These are phyloP conservation scores for Rhexocercosporidium sp. DNA, from an alignment of 2,329 filamentous ascomycete species.

Conservation along the genomic window DNA sequence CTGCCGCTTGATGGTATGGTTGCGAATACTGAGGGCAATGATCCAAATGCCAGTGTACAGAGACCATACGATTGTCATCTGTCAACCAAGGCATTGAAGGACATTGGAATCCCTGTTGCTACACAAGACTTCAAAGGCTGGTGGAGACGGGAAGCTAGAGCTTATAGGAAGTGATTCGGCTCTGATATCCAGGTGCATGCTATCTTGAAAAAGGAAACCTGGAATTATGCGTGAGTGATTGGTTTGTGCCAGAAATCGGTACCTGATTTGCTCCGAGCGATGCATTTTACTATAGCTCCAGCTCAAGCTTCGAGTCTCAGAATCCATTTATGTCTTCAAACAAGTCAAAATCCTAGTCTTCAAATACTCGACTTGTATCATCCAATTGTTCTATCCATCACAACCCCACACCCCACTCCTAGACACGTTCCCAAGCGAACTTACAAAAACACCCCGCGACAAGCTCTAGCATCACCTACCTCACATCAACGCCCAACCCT, in stretches of 20 bases:
- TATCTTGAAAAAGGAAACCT: background rate
- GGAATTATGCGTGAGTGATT: background rate
- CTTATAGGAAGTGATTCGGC: constrained; percentile 49
- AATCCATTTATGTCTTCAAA: background rate
- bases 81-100: constrained; percentile 73
- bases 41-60: constrained; percentile 72
- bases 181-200: background rate
- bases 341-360: background rate
- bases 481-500: background rate
- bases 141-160: constrained; percentile 73
- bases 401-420: background rate
- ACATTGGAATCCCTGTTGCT: constrained; percentile 75
- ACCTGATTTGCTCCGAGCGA: background rate
- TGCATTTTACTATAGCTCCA: background rate
- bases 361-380: background rate
- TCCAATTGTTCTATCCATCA: background rate
- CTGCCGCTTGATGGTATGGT: constrained; percentile 71
- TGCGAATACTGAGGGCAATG: constrained; percentile 73
- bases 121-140: constrained; percentile 79
- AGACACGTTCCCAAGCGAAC: background rate
- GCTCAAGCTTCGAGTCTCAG: background rate
- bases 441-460: background rate
- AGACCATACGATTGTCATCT: constrained; percentile 89
- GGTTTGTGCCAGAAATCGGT: background rate
- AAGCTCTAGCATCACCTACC: background rate